Evolutionary conservation across 805 yeast species (phyloP).

Genomic region (Kluyveromyces wickerhamii): DNA sequence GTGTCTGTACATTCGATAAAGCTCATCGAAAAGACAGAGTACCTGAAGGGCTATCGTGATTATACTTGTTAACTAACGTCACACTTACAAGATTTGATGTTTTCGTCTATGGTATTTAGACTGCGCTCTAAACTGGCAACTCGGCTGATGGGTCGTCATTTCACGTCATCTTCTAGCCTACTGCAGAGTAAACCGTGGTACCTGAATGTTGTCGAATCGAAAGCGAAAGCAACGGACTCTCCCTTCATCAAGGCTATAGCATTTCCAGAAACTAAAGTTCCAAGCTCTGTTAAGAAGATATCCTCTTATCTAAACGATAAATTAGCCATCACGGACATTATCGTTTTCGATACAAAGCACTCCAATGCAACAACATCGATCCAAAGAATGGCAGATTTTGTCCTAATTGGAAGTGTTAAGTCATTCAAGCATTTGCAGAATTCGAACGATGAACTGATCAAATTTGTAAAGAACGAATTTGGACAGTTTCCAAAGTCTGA

Average conservation of each 20-base stretch:
- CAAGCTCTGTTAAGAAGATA: constrained; percentile 35
- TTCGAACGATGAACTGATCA: constrained; percentile 54
- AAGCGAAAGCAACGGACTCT: constrained; percentile 31
- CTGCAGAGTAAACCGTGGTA: constrained; percentile 48
- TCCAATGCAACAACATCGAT: constrained; percentile 32
- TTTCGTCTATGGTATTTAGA: too few species aligned
- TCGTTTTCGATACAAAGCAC: constrained; percentile 49
- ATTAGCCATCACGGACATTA: constrained; percentile 57
- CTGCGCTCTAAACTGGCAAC: too few species aligned
- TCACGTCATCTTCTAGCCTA: background rate
- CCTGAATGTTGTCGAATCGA: constrained; percentile 32
- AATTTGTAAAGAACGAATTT: constrained; percentile 47
- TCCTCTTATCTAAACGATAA: constrained; percentile 41
- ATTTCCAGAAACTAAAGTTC: constrained; percentile 49
- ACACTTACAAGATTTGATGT: too few species aligned
- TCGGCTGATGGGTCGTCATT: too few species aligned
- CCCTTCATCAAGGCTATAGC: constrained; percentile 40
- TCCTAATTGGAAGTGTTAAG: constrained; percentile 69
- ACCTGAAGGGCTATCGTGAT: too few species aligned
- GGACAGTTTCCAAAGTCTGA: constrained; percentile 48
- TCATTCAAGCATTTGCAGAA: constrained; percentile 67
- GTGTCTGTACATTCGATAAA: too few species aligned
- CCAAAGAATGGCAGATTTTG: constrained; percentile 34
- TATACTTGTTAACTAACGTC: too few species aligned
- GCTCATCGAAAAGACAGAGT: too few species aligned